These are phyloP conservation scores for Diaporthe sp. DNA, from an alignment of 2,329 filamentous ascomycete species.

Conservation along the genomic window DNA sequence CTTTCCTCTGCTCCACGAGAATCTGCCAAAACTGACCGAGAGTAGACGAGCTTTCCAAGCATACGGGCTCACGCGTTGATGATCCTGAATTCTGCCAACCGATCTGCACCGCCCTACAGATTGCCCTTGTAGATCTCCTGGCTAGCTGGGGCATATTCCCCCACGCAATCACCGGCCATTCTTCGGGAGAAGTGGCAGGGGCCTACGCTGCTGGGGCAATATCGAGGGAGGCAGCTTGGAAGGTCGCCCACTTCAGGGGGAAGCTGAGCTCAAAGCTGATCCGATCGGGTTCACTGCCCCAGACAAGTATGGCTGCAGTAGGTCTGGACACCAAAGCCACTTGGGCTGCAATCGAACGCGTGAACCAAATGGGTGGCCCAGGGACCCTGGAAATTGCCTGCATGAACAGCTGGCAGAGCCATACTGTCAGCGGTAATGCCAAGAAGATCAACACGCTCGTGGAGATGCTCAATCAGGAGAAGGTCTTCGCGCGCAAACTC, in stretches of 20 bases:
- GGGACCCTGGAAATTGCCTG: slow-evolving; percentile 43
- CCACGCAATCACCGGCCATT: slow-evolving; percentile 51
- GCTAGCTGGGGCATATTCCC: slow-evolving; percentile 45
- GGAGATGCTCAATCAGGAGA: slow-evolving; percentile 41
- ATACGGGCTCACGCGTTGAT: slow-evolving; percentile 27
- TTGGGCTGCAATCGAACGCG: slow-evolving; percentile 37
- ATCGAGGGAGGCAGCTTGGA: slow-evolving; percentile 41
- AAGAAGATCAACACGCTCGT: slow-evolving; percentile 44
- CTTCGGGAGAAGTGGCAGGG: slow-evolving; percentile 53
- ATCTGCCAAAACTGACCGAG: neutral
- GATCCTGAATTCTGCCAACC: slow-evolving; percentile 48
- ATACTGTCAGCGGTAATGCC: slow-evolving; percentile 47
- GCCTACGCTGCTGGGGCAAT: slow-evolving; percentile 49
- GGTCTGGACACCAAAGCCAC: slow-evolving; percentile 45
- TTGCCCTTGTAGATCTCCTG: slow-evolving; percentile 51
- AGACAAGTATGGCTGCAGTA: slow-evolving; percentile 47
- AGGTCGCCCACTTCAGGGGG: slow-evolving; percentile 45
- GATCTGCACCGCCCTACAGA: slow-evolving; percentile 49
- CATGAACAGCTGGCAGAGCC: slow-evolving; percentile 46
- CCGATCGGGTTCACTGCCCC: slow-evolving; percentile 39
- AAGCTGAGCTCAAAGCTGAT: slow-evolving; percentile 46
- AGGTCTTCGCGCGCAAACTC: slow-evolving; percentile 47
- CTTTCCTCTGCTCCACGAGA: neutral
- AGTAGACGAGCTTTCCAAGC: slow-evolving; percentile 33
- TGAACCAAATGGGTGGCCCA: slow-evolving; percentile 39